Base-by-base conservation (phyloP, 306 rosid species). In the Abrus pulchellus region DNA sequence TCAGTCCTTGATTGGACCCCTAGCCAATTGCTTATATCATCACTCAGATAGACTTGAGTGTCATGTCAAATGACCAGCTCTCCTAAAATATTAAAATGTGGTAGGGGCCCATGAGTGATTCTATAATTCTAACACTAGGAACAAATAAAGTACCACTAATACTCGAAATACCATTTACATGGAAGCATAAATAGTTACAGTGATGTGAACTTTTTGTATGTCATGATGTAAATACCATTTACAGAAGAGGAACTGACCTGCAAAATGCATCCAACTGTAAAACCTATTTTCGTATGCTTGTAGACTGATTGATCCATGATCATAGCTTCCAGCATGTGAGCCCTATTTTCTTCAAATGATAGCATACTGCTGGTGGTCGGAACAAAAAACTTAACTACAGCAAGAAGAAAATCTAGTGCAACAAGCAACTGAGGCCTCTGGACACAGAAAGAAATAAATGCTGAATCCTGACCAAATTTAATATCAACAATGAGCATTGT, bases 361-460 rank as follows among this genome's bases (percentile, higher is more conserved):
- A 88, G 83, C 72, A 86, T 89, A 70, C 85, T 83, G 52, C 93
- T 86, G 76, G 90, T 84, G 27, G 96, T 84, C 62, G 99, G 99
- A 80, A 95, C 93, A 20, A 95, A 95, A 80, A 95, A 95, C 92
- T 93, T 97, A 80, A 80, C 93, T 5, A 95, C 93, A 41, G 96
- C 99, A 66, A 93, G 96, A 69, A 95, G 92, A 87, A 95, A 95
- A 86, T 95, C 99, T 68, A 95, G 93, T 47, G 97, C 94, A 80
- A 95, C 98, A 59, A 95, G 96, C 78, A 95, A 84, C 82, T 91
- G 97, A 72, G 98, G 99, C 87, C 97, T 89, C 86, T 95, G 99
- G 79, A 95, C 74, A 44, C 93, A 88, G 75, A 95, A 44, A 44
- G 96, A 91, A 82, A 93, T 84, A 70, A 81, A 81, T 27, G 91